phyloP scores from a whole-genome alignment of 805 yeast species.

The Candida succiphila region DNA sequence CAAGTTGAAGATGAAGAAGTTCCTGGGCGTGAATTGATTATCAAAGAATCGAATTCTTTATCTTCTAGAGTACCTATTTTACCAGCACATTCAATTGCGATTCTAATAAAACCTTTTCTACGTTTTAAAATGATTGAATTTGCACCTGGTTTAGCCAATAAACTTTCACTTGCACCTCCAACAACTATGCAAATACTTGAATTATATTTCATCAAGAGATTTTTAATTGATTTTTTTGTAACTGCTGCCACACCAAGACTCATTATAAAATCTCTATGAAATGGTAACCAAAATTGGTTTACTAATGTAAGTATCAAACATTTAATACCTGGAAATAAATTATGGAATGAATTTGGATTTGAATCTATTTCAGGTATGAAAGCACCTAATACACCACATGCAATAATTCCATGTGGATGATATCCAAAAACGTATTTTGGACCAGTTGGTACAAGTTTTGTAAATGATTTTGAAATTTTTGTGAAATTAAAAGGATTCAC shows the following conservation, averaged over 20 bases:
- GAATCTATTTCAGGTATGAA: slow-evolving; percentile 71
- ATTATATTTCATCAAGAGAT: slow-evolving; percentile 44
- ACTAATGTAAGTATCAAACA: slow-evolving; percentile 69
- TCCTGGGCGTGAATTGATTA: background rate
- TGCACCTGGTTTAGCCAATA: slow-evolving; percentile 54
- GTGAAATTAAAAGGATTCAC: background rate
- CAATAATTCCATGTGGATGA: slow-evolving; percentile 95
- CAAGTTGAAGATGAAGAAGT: background rate
- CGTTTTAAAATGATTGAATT: slow-evolving; percentile 63
- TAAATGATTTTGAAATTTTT: background rate
- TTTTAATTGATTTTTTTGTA: slow-evolving; percentile 57
- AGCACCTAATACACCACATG: slow-evolving; percentile 82
- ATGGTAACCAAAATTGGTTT: slow-evolving; percentile 76
- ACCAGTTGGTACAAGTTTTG: slow-evolving; percentile 29
- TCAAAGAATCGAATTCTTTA: no score
- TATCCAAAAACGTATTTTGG: slow-evolving; percentile 83
- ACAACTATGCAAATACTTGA: slow-evolving; percentile 82
- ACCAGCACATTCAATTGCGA: slow-evolving; percentile 50
- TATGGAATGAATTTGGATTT: slow-evolving; percentile 32
- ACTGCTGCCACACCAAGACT: slow-evolving; percentile 83
- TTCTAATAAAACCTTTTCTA: slow-evolving; percentile 80
- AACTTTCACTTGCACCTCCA: slow-evolving; percentile 92
- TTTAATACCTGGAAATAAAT: slow-evolving; percentile 73
- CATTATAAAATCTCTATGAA: slow-evolving; percentile 78
- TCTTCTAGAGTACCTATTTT: background rate